A percentile compares a stretch with the other conserved stretches of the same genome.
These are phyloP conservation scores for Pseudocercospora musae DNA, from an alignment of 2,329 filamentous ascomycete species.

Conservation along the genomic window DNA sequence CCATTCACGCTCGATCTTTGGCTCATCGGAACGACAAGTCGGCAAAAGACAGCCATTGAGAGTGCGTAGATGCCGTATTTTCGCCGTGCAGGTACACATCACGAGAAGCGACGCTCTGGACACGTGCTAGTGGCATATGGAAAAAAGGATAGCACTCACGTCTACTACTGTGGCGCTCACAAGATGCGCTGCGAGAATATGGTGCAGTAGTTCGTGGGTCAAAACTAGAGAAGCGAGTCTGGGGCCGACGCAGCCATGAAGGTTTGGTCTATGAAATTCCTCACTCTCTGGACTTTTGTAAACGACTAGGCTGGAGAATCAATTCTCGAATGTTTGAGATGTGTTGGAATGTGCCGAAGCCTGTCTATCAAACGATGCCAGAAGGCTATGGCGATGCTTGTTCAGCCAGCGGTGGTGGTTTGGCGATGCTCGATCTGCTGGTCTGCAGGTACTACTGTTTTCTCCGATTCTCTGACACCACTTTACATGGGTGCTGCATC, in stretches of 20 bases:
- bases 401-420: background rate
- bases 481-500: background rate
- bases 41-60: background rate
- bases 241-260: background rate
- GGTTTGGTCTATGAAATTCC: background rate
- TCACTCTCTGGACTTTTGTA: background rate
- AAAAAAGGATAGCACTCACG: background rate
- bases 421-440: background rate
- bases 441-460: background rate
- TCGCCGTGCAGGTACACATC: background rate
- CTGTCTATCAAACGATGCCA: background rate
- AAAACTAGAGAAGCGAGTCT: background rate
- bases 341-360: background rate
- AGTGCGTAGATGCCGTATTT: background rate
- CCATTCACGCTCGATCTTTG: background rate
- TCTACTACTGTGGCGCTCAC: background rate
- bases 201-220: constrained; percentile 3
- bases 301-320: background rate
- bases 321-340: background rate
- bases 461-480: constrained; percentile 1
- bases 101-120: background rate
- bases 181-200: constrained; percentile 13
- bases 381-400: background rate
- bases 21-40: background rate
- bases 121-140: background rate